Evolutionary conservation across 2,329 filamentous ascomycete genomes (phyloP).

Genomic region (Penicillium sp.): DNA sequence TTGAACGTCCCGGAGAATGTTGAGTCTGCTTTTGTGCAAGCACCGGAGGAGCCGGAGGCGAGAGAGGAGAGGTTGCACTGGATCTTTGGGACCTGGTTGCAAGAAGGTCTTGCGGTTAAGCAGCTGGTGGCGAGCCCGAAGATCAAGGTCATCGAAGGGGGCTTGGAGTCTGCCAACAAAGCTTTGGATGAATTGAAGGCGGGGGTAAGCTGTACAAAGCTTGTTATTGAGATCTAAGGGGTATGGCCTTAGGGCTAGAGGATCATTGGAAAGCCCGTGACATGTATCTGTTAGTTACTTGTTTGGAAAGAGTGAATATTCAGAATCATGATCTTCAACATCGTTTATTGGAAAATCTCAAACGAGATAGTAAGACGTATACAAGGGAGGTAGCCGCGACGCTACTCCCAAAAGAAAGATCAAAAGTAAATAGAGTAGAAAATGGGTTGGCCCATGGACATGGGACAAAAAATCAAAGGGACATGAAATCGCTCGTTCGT

Average conservation of each 20-base stretch:
- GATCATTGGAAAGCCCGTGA: neutral
- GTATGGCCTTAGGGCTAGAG: neutral
- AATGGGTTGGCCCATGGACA: neutral
- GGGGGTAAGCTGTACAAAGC: conserved; percentile 34
- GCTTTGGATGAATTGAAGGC: conserved; percentile 31
- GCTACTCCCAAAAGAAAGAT: neutral
- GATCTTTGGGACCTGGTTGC: conserved; percentile 31
- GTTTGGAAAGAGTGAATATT: neutral
- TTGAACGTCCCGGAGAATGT: conserved; percentile 19
- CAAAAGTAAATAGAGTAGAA: neutral
- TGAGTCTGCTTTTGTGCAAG: conserved; percentile 16
- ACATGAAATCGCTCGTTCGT: conserved; percentile 30
- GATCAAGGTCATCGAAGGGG: conserved; percentile 27
- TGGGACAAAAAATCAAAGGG: conserved; percentile 5
- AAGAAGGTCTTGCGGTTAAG: conserved; percentile 20
- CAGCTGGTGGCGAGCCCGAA: conserved; percentile 29
- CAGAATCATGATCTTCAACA: neutral
- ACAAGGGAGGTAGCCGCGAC: neutral
- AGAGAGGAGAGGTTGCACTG: conserved; percentile 18
- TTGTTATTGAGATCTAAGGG: conserved; percentile 26
- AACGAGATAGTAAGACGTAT: neutral
- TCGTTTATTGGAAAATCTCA: neutral
- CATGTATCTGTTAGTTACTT: neutral
- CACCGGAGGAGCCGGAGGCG: conserved; percentile 18
- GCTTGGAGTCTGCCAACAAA: conserved; percentile 25